Percentiles rank a stretch among this genome's conserved stretches.
Conservation (phyloP, 805 yeast genomes). For the Huiozyma sinensis region DNA sequence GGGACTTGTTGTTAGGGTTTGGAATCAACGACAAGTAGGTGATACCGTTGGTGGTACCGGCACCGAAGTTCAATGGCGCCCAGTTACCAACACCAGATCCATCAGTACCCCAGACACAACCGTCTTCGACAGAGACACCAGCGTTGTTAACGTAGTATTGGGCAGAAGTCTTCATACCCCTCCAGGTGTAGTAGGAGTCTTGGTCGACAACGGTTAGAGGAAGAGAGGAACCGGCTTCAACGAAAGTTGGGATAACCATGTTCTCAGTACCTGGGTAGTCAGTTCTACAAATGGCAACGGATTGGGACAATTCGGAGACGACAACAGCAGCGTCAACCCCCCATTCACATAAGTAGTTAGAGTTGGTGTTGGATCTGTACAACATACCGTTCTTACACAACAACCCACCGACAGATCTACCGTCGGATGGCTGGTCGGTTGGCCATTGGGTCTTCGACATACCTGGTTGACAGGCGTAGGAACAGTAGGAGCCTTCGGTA, state of each 20-base stretch:
- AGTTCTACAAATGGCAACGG: constrained; percentile 91
- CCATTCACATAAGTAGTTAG: constrained; percentile 79
- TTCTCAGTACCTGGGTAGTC: constrained; percentile 99
- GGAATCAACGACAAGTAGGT: constrained; percentile 87
- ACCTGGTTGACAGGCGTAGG: constrained; percentile 97
- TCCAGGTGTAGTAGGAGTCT: constrained; percentile 72
- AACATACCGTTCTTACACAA: constrained; percentile 75
- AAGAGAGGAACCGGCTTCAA: constrained; percentile 53
- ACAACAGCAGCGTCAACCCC: constrained; percentile 66
- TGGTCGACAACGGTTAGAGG: constrained; percentile 76
- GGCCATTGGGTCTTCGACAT: constrained; percentile 99
- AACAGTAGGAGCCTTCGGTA: constrained; percentile 87
- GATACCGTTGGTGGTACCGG: constrained; percentile 65
- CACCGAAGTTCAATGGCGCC: constrained; percentile 95
- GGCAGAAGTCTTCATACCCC: constrained; percentile 75
- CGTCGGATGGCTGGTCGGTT: constrained; percentile 71
- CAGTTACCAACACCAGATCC: constrained; percentile 90
- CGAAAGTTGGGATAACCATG: constrained; percentile 90
- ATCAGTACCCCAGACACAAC: constrained; percentile 85
- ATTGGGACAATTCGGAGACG: constrained; percentile 49
- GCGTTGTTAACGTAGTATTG: constrained; percentile 97
- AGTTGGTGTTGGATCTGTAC: constrained; percentile 65
- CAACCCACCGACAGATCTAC: constrained; percentile 93
- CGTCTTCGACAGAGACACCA: constrained; percentile 83
- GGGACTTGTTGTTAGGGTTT: constrained; percentile 74